Evolutionary conservation across 495 filamentous ascomycete genomes (phyloP).

Genomic region (Aspergillus nanangensis): DNA sequence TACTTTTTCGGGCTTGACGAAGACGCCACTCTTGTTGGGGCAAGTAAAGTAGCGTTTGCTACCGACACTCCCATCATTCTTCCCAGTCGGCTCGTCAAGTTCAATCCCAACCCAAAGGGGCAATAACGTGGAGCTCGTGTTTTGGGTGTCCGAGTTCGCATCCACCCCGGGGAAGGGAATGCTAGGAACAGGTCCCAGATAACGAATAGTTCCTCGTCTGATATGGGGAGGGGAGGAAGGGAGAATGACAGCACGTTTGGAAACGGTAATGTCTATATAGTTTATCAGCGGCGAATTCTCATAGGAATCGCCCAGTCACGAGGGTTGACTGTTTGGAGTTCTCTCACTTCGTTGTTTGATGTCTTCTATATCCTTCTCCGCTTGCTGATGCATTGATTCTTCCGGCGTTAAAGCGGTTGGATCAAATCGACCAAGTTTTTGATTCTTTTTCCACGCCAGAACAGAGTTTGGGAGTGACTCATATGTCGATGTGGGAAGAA

Average conservation of each 20-base stretch:
- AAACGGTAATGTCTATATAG: conserved; percentile 29
- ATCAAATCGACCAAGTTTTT: conserved; percentile 93
- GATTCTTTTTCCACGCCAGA: conserved; percentile 85
- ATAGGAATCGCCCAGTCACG: too few relatives aligned
- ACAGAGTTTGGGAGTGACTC: conserved; percentile 80
- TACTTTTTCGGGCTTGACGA: conserved; percentile 85
- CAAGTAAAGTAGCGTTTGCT: conserved; percentile 73
- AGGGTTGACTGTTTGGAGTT: too few relatives aligned
- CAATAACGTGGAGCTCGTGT: conserved; percentile 15
- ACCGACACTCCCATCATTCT: conserved; percentile 83
- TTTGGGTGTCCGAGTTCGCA: conserved; percentile 17
- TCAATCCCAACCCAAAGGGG: conserved; percentile 83
- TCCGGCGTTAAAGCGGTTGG: conserved; percentile 64
- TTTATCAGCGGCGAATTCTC: too few relatives aligned
- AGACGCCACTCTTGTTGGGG: conserved; percentile 70
- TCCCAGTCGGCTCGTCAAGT: conserved; percentile 82
- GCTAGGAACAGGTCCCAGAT: conserved; percentile 74
- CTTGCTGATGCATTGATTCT: conserved; percentile 60
- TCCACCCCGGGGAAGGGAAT: conserved; percentile 58
- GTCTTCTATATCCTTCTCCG: conserved; percentile 60
- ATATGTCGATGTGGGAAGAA: conserved; percentile 76
- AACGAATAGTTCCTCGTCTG: conserved; percentile 78
- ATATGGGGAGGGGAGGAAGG: conserved; percentile 51
- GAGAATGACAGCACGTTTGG: conserved; percentile 35
- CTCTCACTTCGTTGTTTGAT: conserved; percentile 56